A percentile compares a stretch with the other conserved stretches of the same genome.
Evolutionary conservation across 257 asterid genomes (phyloP).

Genomic region (Nemophila menziesii): DNA sequence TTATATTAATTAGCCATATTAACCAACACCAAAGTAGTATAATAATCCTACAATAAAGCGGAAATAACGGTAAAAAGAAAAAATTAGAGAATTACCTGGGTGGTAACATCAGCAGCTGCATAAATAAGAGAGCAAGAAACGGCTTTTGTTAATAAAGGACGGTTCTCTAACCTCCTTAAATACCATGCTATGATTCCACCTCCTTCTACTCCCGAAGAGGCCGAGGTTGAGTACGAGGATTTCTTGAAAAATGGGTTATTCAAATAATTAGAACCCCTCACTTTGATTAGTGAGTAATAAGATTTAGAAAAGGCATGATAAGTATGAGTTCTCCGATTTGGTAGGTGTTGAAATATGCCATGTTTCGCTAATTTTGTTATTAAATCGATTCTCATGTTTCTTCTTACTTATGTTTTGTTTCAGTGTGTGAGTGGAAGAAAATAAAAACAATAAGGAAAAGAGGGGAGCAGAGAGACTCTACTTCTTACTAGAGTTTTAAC

Average conservation of each 20-base stretch:
- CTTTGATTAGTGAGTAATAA: constrained; percentile 20
- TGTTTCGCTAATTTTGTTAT: constrained; percentile 17
- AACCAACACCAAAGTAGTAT: too few species aligned
- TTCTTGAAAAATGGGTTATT: constrained; percentile 9
- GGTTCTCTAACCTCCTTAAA: constrained; percentile 50
- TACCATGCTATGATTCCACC: constrained; percentile 62
- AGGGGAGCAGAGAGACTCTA: too few species aligned
- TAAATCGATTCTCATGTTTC: constrained; percentile 29
- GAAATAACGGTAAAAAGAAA: neutral
- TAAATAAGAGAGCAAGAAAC: constrained; percentile 57
- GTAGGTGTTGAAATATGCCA: constrained; percentile 16
- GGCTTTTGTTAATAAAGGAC: constrained; percentile 68
- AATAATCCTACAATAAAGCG: too few species aligned
- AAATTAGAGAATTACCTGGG: constrained; percentile 41
- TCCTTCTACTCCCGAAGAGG: constrained; percentile 24
- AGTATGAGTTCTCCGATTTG: constrained; percentile 1
- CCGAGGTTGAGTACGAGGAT: constrained; percentile 15
- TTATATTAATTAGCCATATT: too few species aligned
- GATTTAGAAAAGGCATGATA: neutral
- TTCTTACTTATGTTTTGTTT: too few species aligned
- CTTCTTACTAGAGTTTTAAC: too few species aligned
- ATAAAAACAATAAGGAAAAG: too few species aligned
- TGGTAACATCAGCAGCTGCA: constrained; percentile 70
- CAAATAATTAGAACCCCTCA: constrained; percentile 10
- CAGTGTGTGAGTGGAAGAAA: neutral